Evolutionary conservation across 2,329 filamentous ascomycete genomes (phyloP).

Genomic region (Fusarium domesticum): DNA sequence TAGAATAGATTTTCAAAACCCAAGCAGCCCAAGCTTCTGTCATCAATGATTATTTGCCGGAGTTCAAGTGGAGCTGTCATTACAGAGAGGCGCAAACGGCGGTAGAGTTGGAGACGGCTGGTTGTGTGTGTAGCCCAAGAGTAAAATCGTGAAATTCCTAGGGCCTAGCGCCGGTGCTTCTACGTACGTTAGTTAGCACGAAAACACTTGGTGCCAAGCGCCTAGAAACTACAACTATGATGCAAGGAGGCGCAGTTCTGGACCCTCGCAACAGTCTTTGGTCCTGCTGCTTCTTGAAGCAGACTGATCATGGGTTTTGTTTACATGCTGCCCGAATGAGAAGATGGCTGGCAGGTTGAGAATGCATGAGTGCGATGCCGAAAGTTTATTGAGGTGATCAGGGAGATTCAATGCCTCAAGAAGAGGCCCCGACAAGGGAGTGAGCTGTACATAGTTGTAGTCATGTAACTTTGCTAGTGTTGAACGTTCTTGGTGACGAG

Average conservation of each 20-base stretch:
- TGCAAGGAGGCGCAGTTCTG: constrained; percentile 8
- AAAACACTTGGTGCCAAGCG: constrained; percentile 10
- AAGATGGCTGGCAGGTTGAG: neutral
- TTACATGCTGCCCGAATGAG: neutral
- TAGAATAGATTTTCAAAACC: constrained; percentile 1
- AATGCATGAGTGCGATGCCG: neutral
- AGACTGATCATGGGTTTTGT: neutral
- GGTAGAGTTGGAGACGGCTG: constrained; percentile 21
- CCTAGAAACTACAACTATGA: constrained; percentile 7
- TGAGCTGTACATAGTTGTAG: too few species aligned
- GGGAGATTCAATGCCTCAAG: too few species aligned
- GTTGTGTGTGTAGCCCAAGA: constrained; percentile 11
- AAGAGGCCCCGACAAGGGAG: too few species aligned
- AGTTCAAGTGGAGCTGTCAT: constrained; percentile 29
- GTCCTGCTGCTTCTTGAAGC: neutral
- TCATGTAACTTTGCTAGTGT: too few species aligned
- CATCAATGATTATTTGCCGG: constrained; percentile 19
- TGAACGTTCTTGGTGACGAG: too few species aligned
- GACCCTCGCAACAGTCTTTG: neutral
- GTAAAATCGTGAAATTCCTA: too few species aligned
- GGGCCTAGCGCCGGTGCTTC: too few species aligned
- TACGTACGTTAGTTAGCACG: constrained; percentile 10
- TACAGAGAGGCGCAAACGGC: constrained; percentile 27
- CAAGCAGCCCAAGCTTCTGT: constrained; percentile 17
- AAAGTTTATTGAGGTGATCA: too few species aligned